Percentiles rank a stretch among this genome's conserved stretches.
Evolutionary conservation across 75 land plant species (phyloP).

Genomic region (Selaginella moellendorffii): DNA sequence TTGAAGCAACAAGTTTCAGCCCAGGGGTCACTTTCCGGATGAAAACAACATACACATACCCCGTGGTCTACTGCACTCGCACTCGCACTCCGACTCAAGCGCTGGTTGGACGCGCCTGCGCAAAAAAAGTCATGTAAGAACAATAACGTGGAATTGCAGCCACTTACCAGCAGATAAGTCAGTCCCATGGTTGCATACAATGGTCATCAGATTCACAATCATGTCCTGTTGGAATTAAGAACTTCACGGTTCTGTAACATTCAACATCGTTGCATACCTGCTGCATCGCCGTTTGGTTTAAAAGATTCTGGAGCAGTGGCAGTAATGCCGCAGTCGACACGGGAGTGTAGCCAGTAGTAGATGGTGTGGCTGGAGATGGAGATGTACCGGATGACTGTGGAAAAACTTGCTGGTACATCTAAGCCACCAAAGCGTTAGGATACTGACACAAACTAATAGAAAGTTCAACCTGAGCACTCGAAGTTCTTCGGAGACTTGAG

Average conservation of each 20-base stretch:
- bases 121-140: not conserved
- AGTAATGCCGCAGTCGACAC: conserved; percentile 6
- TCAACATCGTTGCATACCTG: not conserved
- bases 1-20: not conserved
- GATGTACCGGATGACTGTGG: not conserved
- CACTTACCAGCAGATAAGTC: not conserved
- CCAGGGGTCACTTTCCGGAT: not conserved
- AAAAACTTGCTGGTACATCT: not conserved
- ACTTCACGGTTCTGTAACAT: not conserved
- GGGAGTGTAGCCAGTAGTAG: too few relatives aligned
- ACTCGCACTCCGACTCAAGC: not conserved
- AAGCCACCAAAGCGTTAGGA: not conserved
- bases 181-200: not conserved
- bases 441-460: not conserved
- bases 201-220: not conserved
- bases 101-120: not conserved
- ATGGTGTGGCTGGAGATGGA: conserved; percentile 10
- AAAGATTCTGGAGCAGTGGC: conserved; percentile 7
- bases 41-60: not conserved
- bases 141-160: not conserved
- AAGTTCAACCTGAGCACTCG: conserved; percentile 20
- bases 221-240: not conserved
- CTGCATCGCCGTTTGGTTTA: conserved; percentile 5
- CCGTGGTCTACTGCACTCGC: not conserved
- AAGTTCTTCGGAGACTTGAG: conserved; percentile 11